A percentile compares a stretch with the other conserved stretches of the same genome.
Evolutionary conservation across 768 basidiomycete species (phyloP).

Genomic region (Termitomyces sp.): DNA sequence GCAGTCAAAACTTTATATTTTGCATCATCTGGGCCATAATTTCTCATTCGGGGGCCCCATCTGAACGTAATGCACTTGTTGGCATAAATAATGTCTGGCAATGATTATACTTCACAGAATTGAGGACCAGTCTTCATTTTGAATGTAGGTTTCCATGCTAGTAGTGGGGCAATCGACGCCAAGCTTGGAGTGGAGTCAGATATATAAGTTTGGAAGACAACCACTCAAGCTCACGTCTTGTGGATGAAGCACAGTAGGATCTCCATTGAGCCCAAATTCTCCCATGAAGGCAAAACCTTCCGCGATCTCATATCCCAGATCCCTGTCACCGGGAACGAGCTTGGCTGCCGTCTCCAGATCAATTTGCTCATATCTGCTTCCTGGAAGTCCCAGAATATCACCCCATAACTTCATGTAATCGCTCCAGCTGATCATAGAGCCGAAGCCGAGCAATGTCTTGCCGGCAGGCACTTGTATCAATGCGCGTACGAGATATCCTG

Average conservation of each 20-base stretch:
- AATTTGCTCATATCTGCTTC: slow-evolving; percentile 3
- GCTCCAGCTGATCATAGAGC: slow-evolving; percentile 11
- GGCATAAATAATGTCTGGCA: background rate
- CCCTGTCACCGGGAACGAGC: background rate
- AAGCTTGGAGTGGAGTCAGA: background rate
- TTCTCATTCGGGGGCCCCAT: background rate
- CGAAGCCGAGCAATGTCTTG: slow-evolving; percentile 6
- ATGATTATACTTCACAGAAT: background rate
- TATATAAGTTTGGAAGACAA: background rate
- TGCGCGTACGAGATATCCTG: slow-evolving; percentile 7
- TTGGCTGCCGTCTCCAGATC: background rate
- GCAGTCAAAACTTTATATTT: no score
- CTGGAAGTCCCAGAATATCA: slow-evolving; percentile 1
- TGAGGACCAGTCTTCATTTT: slow-evolving; percentile 7
- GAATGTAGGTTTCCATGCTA: slow-evolving; percentile 9
- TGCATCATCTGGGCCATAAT: no score
- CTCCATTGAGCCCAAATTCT: slow-evolving; percentile 7
- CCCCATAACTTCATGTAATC: slow-evolving; percentile 8
- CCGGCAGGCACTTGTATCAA: slow-evolving; percentile 5
- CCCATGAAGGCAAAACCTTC: slow-evolving; percentile 5
- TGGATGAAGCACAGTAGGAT: slow-evolving; percentile 6
- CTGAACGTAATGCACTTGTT: background rate
- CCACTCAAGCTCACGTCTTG: slow-evolving; percentile 1
- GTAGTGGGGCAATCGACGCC: slow-evolving; percentile 7
- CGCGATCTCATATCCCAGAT: background rate